These are phyloP conservation scores for Nephelium lappaceum DNA, from an alignment of 345 rosid genomes.

Conservation along the genomic window DNA sequence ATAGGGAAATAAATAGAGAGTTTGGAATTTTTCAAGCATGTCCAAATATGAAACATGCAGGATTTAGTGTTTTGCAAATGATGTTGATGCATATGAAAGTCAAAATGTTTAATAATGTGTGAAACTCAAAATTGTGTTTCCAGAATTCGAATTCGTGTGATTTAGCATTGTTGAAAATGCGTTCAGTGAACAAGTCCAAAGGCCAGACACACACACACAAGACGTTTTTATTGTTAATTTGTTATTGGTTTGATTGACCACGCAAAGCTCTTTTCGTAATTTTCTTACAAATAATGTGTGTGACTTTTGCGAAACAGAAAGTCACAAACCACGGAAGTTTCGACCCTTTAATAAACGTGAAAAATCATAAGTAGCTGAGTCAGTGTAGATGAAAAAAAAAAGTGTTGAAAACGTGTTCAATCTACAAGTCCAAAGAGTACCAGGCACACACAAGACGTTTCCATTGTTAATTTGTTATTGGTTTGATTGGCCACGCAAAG, in stretches of 20 bases:
- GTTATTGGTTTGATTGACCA: slow-evolving; percentile 2
- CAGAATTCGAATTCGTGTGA: background rate
- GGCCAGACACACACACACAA: background rate
- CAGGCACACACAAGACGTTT: background rate
- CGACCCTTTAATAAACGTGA: background rate
- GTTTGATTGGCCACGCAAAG: slow-evolving; percentile 1
- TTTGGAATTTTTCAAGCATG: too few relatives aligned
- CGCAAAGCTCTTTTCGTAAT: background rate
- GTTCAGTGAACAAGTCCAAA: slow-evolving; percentile 9
- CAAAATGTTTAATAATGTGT: background rate
- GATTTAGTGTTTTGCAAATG: background rate
- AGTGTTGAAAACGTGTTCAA: background rate
- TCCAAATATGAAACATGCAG: background rate
- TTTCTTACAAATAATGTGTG: background rate
- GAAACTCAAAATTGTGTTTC: background rate
- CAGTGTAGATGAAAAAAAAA: too few relatives aligned
- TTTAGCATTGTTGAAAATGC: background rate
- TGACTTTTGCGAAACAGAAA: background rate
- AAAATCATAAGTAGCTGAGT: background rate
- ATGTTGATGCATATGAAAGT: background rate
- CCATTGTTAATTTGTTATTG: background rate
- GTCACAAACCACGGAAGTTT: background rate
- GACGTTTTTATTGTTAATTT: background rate
- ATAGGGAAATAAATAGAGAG: too few relatives aligned
- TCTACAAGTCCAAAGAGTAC: slow-evolving; percentile 14